Evolutionary conservation across 352 stramenopile genomes (phyloP).

Genomic region (Pythium coloratum): DNA sequence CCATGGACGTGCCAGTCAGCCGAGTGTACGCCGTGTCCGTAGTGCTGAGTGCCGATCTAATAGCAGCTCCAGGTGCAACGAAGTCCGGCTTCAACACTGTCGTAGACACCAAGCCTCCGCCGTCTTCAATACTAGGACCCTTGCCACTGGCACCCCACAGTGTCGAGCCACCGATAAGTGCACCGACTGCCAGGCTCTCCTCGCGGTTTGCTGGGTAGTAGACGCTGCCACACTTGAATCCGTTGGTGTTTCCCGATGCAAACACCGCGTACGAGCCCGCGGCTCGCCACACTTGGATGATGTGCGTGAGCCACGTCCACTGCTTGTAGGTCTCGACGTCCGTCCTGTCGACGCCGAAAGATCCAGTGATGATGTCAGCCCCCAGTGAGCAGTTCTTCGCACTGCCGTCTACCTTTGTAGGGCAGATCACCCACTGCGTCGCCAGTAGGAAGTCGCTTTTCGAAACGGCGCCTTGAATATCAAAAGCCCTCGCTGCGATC

Average conservation of each 20-base stretch:
- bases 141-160: constrained; percentile 76
- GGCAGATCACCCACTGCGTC: constrained; percentile 69
- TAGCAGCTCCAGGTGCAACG: constrained; percentile 64
- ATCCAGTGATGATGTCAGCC: constrained; percentile 66
- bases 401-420: constrained; percentile 51
- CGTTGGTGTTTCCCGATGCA: constrained; percentile 70
- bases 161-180: constrained; percentile 53
- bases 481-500: constrained; percentile 70
- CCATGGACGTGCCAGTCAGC: constrained; percentile 77
- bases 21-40: constrained; percentile 57
- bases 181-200: constrained; percentile 60
- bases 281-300: constrained; percentile 53
- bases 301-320: constrained; percentile 58
- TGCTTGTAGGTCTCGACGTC: constrained; percentile 39
- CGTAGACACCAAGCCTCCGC: constrained; percentile 7
- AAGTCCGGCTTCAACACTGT: constrained; percentile 72
- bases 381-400: constrained; percentile 51
- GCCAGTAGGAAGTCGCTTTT: constrained; percentile 72
- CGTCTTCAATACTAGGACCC: constrained; percentile 44
- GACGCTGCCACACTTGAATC: constrained; percentile 68
- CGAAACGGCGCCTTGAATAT: constrained; percentile 53
- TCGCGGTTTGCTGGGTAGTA: constrained; percentile 60
- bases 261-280: constrained; percentile 62
- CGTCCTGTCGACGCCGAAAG: constrained; percentile 58
- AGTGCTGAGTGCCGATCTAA: constrained; percentile 63